These are phyloP conservation scores for Anisodus tanguticus DNA, from an alignment of 257 asterid species.

Conservation along the genomic window DNA sequence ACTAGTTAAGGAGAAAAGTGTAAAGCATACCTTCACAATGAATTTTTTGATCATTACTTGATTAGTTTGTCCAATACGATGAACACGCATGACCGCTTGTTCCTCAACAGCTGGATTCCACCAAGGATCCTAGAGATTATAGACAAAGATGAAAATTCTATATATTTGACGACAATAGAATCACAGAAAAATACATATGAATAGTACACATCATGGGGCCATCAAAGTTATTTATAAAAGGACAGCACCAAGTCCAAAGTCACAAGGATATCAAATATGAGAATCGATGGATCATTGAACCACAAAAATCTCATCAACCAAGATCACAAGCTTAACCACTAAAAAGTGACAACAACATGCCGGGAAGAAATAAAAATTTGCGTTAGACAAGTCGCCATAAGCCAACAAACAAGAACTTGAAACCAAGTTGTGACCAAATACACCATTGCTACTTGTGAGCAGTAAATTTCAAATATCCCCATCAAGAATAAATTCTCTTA, in stretches of 20 bases:
- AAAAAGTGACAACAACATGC: neutral
- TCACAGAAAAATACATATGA: conserved; percentile 12
- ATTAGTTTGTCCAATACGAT: conserved; percentile 94
- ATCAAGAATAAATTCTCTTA: neutral
- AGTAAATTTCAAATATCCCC: neutral
- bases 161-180: conserved; percentile 10
- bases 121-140: conserved; percentile 85
- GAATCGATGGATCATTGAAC: neutral
- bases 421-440: neutral
- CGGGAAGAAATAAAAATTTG: neutral
- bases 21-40: conserved; percentile 71
- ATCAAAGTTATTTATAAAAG: neutral
- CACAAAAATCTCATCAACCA: neutral
- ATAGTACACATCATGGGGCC: neutral
- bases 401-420: neutral
- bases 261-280: conserved; percentile 6
- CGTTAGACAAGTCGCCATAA: neutral
- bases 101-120: conserved; percentile 99
- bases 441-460: neutral
- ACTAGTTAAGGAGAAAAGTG: neutral
- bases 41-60: conserved; percentile 75
- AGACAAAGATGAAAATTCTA: conserved; percentile 2
- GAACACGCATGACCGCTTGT: conserved; percentile 99
- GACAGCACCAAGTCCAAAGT: neutral
- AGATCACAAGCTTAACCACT: conserved; percentile 1